Evolutionary conservation across 106 monocot species (phyloP).

Genomic region (Dendrobium chrysotoxum): DNA sequence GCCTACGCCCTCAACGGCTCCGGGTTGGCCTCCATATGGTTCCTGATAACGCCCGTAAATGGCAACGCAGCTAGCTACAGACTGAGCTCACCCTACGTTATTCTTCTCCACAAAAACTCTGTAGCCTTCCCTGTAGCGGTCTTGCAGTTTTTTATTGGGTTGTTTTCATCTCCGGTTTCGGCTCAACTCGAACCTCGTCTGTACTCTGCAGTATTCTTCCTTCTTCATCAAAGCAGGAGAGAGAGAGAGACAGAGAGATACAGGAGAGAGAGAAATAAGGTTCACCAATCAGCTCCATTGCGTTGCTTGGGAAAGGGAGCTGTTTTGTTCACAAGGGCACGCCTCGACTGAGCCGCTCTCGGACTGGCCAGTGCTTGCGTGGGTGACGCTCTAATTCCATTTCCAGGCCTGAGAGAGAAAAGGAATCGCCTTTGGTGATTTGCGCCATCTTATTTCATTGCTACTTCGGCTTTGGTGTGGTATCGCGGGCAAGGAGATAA

Average conservation of each 20-base stretch:
- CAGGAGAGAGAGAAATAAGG: not conserved
- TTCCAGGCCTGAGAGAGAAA: not conserved
- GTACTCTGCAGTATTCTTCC: not conserved
- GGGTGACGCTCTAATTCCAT: constrained; percentile 1
- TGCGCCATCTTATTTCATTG: not conserved
- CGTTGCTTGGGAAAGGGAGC: constrained; percentile 1
- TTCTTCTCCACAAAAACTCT: not conserved
- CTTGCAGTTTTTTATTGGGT: not conserved
- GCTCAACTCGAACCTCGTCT: not conserved
- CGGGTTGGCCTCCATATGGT: not conserved
- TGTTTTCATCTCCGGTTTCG: not conserved
- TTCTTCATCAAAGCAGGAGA: not conserved
- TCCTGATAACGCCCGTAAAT: not conserved
- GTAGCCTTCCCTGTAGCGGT: not conserved
- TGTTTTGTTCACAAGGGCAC: not conserved
- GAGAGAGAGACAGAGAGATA: not conserved
- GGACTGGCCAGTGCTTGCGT: constrained; percentile 5
- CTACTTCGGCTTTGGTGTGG: not conserved
- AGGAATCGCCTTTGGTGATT: not conserved
- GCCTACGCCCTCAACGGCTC: not conserved
- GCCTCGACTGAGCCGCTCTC: constrained; percentile 8
- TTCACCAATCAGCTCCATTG: not conserved
- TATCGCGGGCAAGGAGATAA: not conserved
- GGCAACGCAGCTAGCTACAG: constrained; percentile 2
- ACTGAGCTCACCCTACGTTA: not conserved